Base-by-base conservation (phyloP, 2,329 filamentous ascomycete species). In the Fusarium xylarioides region DNA sequence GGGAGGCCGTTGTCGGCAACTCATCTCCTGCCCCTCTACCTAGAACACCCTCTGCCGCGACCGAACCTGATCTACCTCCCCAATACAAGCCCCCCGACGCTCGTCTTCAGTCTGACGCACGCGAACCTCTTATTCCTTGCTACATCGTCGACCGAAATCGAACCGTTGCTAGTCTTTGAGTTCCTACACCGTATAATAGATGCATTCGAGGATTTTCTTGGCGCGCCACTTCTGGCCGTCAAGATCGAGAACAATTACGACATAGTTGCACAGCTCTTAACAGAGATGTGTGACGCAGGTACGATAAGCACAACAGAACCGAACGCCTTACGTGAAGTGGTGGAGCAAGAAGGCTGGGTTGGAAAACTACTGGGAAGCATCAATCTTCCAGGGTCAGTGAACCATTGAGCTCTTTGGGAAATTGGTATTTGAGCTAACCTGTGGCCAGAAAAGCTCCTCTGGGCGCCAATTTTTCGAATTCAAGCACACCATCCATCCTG, bases 231-330 rank as follows among this genome's bases (percentile, higher is more conserved):
- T 54, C 85, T 98, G 64, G 92, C 95, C 26, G 89, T 89, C 79
- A 97, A 96, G 85, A 92, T 99, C 73, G 95, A 98, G 82, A 89
- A 87, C 75, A 95, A 91, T 82, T 98, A 98, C 83, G 94, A 98
- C 89, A 92, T 98, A 34, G 93, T 97, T 38, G 95, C 95, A 23
- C 96, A 99, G 83, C 85, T 99, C 32, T 87, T 98, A 66, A 94
- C 91, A 70, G 96, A 99, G 83, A 97, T 99, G 93, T 98, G 96
- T 81, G 96, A 99, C 86, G 94, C 91, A 44, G 96, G 96, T 21
- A 89, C 91, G n/a, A 88, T 98, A 40, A 93, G 89, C 78, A 97
- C 94, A 63, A 98, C 95, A 2, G 96, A 99, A 81, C 93, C 93
- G 15, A 98, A 99, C 85, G 94, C 95, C 26, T 84, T 99, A 78